These are phyloP conservation scores for Metschnikowia noctiluminum DNA, from an alignment of 805 yeast species.

Conservation along the genomic window DNA sequence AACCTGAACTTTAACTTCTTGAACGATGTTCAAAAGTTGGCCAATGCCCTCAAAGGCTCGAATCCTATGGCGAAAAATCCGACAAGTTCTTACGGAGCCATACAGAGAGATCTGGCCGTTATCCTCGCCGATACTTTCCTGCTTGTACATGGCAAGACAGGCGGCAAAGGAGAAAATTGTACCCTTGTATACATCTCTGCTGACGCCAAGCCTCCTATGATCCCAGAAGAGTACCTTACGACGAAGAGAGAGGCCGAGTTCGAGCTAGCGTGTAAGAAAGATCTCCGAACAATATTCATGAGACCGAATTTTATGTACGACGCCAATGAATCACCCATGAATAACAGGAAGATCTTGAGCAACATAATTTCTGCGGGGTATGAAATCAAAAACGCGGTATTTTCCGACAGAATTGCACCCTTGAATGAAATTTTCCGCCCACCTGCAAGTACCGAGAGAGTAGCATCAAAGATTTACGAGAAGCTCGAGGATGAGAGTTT, in stretches of 20 bases:
- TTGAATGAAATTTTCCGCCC: slow-evolving; percentile 50
- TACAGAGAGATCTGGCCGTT: slow-evolving; percentile 70
- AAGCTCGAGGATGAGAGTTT: slow-evolving; percentile 49
- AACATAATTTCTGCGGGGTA: slow-evolving; percentile 40
- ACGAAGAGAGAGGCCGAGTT: slow-evolving; percentile 78
- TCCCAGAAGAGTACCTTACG: slow-evolving; percentile 64
- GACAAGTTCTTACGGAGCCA: slow-evolving; percentile 51
- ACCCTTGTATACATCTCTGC: slow-evolving; percentile 77
- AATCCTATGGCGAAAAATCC: slow-evolving; percentile 59
- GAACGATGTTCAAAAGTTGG: slow-evolving; percentile 29
- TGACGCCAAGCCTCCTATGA: slow-evolving; percentile 62
- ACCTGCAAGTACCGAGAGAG: slow-evolving; percentile 62
- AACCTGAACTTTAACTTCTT: slow-evolving; percentile 38
- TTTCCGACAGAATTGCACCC: slow-evolving; percentile 33
- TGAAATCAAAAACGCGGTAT: slow-evolving; percentile 40
- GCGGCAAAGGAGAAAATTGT: slow-evolving; percentile 20
- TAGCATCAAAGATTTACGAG: slow-evolving; percentile 56
- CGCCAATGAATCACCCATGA: slow-evolving; percentile 29
- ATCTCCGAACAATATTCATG: slow-evolving; percentile 57
- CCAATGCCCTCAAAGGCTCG: slow-evolving; percentile 41
- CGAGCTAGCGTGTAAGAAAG: slow-evolving; percentile 44
- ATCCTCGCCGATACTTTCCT: slow-evolving; percentile 55
- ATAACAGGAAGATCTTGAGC: slow-evolving; percentile 42
- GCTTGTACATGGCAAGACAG: slow-evolving; percentile 14
- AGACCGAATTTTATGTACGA: slow-evolving; percentile 88